phyloP scores from a whole-genome alignment of 1,139 yeast species.

The Geotrichum phurueaensis region DNA sequence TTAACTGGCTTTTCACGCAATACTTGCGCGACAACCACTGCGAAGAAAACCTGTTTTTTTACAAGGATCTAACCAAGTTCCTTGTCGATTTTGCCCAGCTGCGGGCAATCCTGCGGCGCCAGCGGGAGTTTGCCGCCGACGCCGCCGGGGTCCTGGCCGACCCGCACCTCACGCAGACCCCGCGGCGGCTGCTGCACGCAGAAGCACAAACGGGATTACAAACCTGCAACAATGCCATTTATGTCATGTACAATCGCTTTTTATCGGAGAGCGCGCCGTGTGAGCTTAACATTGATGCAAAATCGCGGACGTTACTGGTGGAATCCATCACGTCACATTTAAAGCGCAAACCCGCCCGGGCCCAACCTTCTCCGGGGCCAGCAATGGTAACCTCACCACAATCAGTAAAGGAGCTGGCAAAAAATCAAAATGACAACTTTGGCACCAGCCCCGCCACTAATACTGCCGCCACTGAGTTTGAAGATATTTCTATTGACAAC shows the following conservation, averaged over 20 bases:
- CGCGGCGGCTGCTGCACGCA: neutral
- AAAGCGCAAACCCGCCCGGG: neutral
- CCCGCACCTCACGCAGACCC: neutral
- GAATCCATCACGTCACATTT: slow-evolving; percentile 39
- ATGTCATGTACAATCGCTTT: slow-evolving; percentile 60
- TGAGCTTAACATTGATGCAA: slow-evolving; percentile 64
- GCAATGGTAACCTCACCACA: neutral
- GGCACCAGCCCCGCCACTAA: neutral
- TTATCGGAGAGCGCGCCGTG: slow-evolving; percentile 66
- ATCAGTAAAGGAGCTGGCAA: neutral
- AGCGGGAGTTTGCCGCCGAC: slow-evolving; percentile 29
- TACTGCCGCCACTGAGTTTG: neutral
- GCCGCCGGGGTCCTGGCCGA: slow-evolving; percentile 18
- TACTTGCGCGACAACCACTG: slow-evolving; percentile 63
- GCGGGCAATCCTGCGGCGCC: slow-evolving; percentile 22
- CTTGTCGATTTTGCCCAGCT: slow-evolving; percentile 35
- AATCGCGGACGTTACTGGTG: slow-evolving; percentile 46
- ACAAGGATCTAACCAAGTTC: slow-evolving; percentile 49
- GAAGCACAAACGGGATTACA: slow-evolving; percentile 6
- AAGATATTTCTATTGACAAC: neutral
- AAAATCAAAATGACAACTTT: neutral
- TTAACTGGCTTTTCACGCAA: slow-evolving; percentile 57
- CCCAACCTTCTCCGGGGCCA: neutral
- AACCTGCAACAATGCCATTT: slow-evolving; percentile 42
- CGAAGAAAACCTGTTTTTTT: slow-evolving; percentile 71